Percentiles rank a stretch among this genome's conserved stretches.
These are phyloP conservation scores for Pelargonium cotyledonis DNA, from an alignment of 441 rosid species.

Conservation along the genomic window DNA sequence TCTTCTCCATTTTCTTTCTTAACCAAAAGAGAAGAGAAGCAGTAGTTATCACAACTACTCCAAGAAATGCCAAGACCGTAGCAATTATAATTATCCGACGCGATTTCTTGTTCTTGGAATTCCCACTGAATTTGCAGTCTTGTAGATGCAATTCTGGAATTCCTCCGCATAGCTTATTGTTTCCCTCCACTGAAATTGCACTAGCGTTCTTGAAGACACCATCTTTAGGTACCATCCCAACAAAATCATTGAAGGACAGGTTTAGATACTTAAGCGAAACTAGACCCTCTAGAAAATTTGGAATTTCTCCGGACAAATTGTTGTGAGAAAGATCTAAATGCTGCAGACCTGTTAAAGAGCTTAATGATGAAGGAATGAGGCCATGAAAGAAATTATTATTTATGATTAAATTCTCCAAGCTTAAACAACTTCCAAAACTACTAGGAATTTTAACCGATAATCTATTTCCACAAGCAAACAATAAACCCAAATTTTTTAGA, in stretches of 20 bases:
- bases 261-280: slow-evolving; percentile 5
- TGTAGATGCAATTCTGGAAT: slow-evolving; percentile 14
- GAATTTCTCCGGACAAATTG: slow-evolving; percentile 22
- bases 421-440: slow-evolving; percentile 14
- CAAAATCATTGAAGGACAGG: slow-evolving; percentile 23
- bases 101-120: not conserved
- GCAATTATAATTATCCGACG: too few relatives aligned
- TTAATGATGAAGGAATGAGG: slow-evolving; percentile 14
- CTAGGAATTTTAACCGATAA: slow-evolving; percentile 20
- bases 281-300: slow-evolving; percentile 4
- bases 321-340: slow-evolving; percentile 20
- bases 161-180: slow-evolving; percentile 28
- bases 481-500: not conserved
- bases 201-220: slow-evolving; percentile 26
- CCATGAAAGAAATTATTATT: slow-evolving; percentile 25
- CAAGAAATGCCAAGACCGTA: too few relatives aligned
- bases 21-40: too few relatives aligned
- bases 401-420: slow-evolving; percentile 15
- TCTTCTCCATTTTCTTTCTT: too few relatives aligned
- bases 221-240: slow-evolving; percentile 15
- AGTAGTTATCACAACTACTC: too few relatives aligned
- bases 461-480: slow-evolving; percentile 13
- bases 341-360: slow-evolving; percentile 17
- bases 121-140: slow-evolving; percentile 11
- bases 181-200: slow-evolving; percentile 14